Percentiles rank a stretch among this genome's conserved stretches.
These are phyloP conservation scores for Tylopilus rubrobrunneus DNA, from an alignment of 768 basidiomycete genomes.

Conservation along the genomic window DNA sequence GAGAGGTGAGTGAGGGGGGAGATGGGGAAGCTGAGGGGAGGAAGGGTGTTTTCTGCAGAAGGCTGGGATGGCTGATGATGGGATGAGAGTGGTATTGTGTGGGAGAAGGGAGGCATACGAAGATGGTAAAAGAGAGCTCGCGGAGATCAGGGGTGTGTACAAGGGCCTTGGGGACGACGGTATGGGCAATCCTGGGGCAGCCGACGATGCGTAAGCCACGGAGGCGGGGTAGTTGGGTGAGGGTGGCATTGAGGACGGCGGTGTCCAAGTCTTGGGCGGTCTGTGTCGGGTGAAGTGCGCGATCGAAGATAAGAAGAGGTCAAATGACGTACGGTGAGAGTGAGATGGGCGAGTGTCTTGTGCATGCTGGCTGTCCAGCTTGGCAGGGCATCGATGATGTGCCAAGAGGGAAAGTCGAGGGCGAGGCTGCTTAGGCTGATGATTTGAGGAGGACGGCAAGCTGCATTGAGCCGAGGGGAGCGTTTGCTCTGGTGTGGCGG, in stretches of 20 bases:
- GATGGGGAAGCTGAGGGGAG: conserved; percentile 24
- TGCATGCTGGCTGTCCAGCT: conserved; percentile 46
- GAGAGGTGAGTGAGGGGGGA: conserved; percentile 47
- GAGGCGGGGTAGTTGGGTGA: conserved; percentile 51
- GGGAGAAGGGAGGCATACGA: conserved; percentile 39
- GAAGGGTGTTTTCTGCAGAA: conserved; percentile 1
- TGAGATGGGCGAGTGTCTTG: conserved; percentile 48
- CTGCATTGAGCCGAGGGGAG: conserved; percentile 51
- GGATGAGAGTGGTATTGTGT: not conserved
- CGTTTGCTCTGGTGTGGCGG: conserved; percentile 45
- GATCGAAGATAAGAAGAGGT: not conserved
- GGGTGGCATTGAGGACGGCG: conserved; percentile 42
- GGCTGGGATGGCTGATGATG: conserved; percentile 13
- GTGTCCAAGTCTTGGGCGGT: conserved; percentile 54
- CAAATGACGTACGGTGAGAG: conserved; percentile 53
- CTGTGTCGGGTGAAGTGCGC: conserved; percentile 33
- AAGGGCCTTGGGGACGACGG: conserved; percentile 40
- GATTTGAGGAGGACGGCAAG: conserved; percentile 40
- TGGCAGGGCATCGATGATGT: conserved; percentile 55
- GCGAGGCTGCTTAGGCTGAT: conserved; percentile 42
- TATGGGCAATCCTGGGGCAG: conserved; percentile 57
- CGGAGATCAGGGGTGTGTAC: conserved; percentile 51
- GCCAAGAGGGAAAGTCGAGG: conserved; percentile 60
- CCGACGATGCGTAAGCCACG: conserved; percentile 56
- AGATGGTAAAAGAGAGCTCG: conserved; percentile 57